These are phyloP conservation scores for Royoungia palumana DNA, from an alignment of 768 basidiomycete genomes.

Conservation along the genomic window DNA sequence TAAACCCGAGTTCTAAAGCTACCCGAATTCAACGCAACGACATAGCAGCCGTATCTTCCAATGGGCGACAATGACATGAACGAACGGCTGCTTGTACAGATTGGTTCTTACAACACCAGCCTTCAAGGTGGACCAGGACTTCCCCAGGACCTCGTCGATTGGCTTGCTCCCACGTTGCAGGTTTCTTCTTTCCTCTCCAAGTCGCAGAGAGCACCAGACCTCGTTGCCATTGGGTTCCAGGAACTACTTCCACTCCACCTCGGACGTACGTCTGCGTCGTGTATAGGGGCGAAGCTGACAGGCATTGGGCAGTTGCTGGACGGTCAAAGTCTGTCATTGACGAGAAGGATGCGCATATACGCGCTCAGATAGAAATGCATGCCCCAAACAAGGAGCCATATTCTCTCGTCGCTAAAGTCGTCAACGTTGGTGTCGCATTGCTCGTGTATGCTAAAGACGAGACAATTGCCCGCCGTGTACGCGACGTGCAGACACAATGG, in stretches of 20 bases:
- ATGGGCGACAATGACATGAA: constrained; percentile 20
- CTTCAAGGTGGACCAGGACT: constrained; percentile 71
- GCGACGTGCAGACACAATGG: constrained; percentile 71
- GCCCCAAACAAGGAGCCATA: constrained; percentile 73
- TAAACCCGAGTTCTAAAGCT: too few relatives aligned
- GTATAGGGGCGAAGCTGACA: background rate
- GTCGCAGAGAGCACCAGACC: constrained; percentile 68
- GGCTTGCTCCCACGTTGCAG: constrained; percentile 81
- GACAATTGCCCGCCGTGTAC: constrained; percentile 53
- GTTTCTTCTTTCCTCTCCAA: constrained; percentile 70
- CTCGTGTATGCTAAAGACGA: constrained; percentile 83
- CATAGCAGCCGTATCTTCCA: too few relatives aligned
- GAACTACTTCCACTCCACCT: constrained; percentile 89
- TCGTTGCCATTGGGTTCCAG: constrained; percentile 90
- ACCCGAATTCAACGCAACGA: too few relatives aligned
- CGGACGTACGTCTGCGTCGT: constrained; percentile 54
- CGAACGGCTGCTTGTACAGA: constrained; percentile 59
- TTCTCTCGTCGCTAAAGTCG: constrained; percentile 71
- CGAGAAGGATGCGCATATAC: constrained; percentile 66
- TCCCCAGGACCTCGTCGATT: constrained; percentile 86
- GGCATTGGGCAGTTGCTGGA: constrained; percentile 60
- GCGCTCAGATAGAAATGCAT: constrained; percentile 67
- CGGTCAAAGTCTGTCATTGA: constrained; percentile 68
- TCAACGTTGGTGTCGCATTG: constrained; percentile 85
- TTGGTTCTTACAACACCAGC: constrained; percentile 90